Evolutionary conservation across 176 grass and related monocot genomes (phyloP).

Genomic region (Pontederia crassipes): DNA sequence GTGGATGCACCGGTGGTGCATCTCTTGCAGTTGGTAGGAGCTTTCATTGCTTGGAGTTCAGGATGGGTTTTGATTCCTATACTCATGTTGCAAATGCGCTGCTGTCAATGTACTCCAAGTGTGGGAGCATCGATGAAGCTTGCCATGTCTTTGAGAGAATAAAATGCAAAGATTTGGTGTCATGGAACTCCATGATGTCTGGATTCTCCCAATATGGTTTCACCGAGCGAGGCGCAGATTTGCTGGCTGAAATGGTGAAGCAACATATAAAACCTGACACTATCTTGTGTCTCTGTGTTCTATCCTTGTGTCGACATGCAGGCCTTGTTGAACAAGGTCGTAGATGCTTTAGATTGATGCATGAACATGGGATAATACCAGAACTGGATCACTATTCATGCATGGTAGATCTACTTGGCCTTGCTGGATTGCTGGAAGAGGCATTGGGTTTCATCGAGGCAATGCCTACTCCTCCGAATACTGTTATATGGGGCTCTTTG

Average conservation of each 20-base stretch:
- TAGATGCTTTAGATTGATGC: slow-evolving; percentile 14
- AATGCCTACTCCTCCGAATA: slow-evolving; percentile 23
- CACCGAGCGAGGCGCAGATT: slow-evolving; percentile 1
- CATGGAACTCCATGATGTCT: slow-evolving; percentile 7
- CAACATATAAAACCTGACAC: slow-evolving; percentile 7
- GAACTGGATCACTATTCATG: slow-evolving; percentile 25
- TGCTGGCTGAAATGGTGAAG: slow-evolving; percentile 20
- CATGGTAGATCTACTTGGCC: slow-evolving; percentile 23
- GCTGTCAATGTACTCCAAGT: slow-evolving; percentile 25
- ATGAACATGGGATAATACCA: slow-evolving; percentile 14
- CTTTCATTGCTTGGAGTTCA: slow-evolving; percentile 38
- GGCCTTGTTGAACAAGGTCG: slow-evolving; percentile 22
- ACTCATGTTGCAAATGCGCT: slow-evolving; percentile 49
- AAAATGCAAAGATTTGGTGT: slow-evolving; percentile 12
- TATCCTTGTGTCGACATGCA: slow-evolving; percentile 24
- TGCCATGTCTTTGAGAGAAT: slow-evolving; percentile 4
- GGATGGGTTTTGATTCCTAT: slow-evolving; percentile 43
- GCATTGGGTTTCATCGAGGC: slow-evolving; percentile 17
- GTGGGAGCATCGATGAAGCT: slow-evolving; percentile 17
- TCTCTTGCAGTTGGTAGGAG: slow-evolving; percentile 47
- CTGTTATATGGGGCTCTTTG: slow-evolving; percentile 25
- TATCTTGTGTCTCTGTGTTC: slow-evolving; percentile 22
- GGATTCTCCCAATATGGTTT: slow-evolving; percentile 24
- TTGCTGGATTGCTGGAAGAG: slow-evolving; percentile 15
- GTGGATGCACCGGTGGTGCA: slow-evolving; percentile 31